phyloP scores from a whole-genome alignment of 441 rosid species.

The Euphorbia schlechtendalii region DNA sequence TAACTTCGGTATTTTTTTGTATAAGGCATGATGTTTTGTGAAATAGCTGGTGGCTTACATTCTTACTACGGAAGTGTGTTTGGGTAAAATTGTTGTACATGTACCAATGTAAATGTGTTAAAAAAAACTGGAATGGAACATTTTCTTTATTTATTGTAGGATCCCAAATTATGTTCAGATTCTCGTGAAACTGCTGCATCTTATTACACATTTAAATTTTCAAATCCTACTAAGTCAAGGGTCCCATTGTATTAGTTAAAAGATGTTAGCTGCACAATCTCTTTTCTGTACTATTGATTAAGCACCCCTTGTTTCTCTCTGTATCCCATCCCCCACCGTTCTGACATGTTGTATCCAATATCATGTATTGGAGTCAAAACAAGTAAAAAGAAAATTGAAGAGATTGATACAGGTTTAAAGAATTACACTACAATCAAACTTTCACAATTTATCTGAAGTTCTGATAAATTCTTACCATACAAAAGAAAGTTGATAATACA shows the following conservation, averaged over 20 bases:
- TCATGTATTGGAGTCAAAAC: neutral
- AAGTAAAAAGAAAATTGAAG: neutral
- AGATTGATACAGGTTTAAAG: neutral
- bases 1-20: too few relatives aligned
- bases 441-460: neutral
- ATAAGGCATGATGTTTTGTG: neutral
- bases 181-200: too few relatives aligned
- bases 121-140: too few relatives aligned
- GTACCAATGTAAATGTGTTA: too few relatives aligned
- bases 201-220: too few relatives aligned
- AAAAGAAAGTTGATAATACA: neutral
- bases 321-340: neutral
- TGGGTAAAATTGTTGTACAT: neutral
- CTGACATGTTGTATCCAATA: neutral
- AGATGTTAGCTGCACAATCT: neutral
- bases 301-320: neutral
- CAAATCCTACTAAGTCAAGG: too few relatives aligned
- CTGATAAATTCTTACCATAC: neutral
- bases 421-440: too few relatives aligned
- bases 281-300: neutral
- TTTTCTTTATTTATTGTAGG: neutral
- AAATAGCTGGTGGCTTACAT: neutral
- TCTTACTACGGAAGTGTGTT: neutral
- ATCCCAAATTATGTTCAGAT: too few relatives aligned
- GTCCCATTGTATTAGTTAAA: too few relatives aligned